phyloP scores from a whole-genome alignment of 169 alveolate species.

The Miamiensis avidus region DNA sequence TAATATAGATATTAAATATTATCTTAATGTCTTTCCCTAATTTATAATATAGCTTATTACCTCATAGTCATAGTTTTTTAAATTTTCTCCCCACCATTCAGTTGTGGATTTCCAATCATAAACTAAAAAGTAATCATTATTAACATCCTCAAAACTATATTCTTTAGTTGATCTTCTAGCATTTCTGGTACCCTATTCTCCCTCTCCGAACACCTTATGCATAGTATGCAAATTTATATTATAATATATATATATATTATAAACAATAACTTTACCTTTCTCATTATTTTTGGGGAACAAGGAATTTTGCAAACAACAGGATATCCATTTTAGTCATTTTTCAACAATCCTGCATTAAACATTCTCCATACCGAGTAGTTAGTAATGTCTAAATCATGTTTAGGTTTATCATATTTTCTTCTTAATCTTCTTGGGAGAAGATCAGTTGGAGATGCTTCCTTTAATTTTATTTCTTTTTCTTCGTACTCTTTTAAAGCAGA shows the following conservation, averaged over 20 bases:
- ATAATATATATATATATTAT: too few species aligned
- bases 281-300: not conserved
- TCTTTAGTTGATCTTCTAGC: slow-evolving; percentile 19
- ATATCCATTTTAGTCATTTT: slow-evolving; percentile 2
- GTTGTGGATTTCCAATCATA: slow-evolving; percentile 31
- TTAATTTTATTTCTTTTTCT: slow-evolving; percentile 1
- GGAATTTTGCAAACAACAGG: slow-evolving; percentile 28
- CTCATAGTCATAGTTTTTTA: slow-evolving; percentile 13
- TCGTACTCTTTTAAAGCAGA: not conserved
- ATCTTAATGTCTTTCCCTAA: not conserved
- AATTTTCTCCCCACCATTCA: slow-evolving; percentile 17
- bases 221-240: not conserved
- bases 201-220: slow-evolving; percentile 25
- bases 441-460: slow-evolving; percentile 10
- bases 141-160: slow-evolving; percentile 20
- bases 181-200: not conserved
- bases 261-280: not conserved
- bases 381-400: slow-evolving; percentile 20
- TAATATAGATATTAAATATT: not conserved
- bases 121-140: slow-evolving; percentile 5
- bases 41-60: not conserved
- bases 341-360: slow-evolving; percentile 1
- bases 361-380: slow-evolving; percentile 12
- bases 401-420: slow-evolving; percentile 28
- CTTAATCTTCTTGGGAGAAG: slow-evolving; percentile 23